A percentile compares a stretch with the other conserved stretches of the same genome.
Conservation (phyloP, 2,329 filamentous ascomycete species). For the Didymella glomerata region DNA sequence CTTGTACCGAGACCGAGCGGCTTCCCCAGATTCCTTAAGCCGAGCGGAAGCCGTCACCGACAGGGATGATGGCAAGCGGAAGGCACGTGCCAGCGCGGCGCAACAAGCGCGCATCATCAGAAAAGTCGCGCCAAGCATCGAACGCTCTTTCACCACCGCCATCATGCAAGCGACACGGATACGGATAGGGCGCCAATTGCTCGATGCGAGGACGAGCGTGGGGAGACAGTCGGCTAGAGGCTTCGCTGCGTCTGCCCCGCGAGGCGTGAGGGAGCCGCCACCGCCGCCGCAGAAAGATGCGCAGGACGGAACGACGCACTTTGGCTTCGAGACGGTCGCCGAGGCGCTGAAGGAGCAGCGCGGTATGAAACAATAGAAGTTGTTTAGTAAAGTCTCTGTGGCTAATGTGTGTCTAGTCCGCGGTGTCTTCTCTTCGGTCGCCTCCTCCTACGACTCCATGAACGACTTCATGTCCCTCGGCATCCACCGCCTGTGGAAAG, state of each 20-base stretch:
- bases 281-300: slow-evolving; percentile 50
- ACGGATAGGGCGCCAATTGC: slow-evolving; percentile 44
- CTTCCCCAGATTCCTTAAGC: slow-evolving; percentile 8
- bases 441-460: slow-evolving; percentile 95
- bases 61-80: background rate
- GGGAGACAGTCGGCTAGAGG: slow-evolving; percentile 54
- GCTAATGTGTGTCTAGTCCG: slow-evolving; percentile 65
- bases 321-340: slow-evolving; percentile 86
- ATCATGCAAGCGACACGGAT: slow-evolving; percentile 40
- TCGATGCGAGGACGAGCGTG: slow-evolving; percentile 28
- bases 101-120: slow-evolving; percentile 21
- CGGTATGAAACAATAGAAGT: slow-evolving; percentile 59
- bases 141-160: slow-evolving; percentile 26
- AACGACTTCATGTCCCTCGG: slow-evolving; percentile 99
- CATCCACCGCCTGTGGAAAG: slow-evolving; percentile 96
- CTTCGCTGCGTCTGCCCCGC: slow-evolving; percentile 58
- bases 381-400: too few relatives aligned
- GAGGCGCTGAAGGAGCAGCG: slow-evolving; percentile 78
- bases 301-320: slow-evolving; percentile 73
- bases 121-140: slow-evolving; percentile 44
- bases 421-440: slow-evolving; percentile 92
- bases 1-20: slow-evolving; percentile 22
- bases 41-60: slow-evolving; percentile 3
- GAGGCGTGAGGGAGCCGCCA: slow-evolving; percentile 47
- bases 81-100: slow-evolving; percentile 41